Evolutionary conservation across 306 rosid genomes (phyloP).

Genomic region (Medicago arabica): DNA sequence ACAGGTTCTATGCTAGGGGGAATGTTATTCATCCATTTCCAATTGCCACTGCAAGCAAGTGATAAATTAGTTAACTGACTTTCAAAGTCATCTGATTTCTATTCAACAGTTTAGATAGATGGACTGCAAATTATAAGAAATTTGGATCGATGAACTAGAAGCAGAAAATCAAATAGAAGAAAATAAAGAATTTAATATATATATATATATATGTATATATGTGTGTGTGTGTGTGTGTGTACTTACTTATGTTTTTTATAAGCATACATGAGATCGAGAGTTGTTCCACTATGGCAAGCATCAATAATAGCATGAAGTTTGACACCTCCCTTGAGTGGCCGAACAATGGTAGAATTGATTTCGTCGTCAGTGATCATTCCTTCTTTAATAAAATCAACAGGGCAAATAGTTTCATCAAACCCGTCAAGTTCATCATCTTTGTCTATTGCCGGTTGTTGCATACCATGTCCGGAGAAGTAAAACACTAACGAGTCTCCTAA

Average conservation of each 20-base stretch:
- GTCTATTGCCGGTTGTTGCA: slow-evolving; percentile 56
- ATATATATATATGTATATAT: too few species aligned
- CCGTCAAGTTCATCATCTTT: slow-evolving; percentile 66
- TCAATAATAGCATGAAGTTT: slow-evolving; percentile 76
- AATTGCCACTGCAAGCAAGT: slow-evolving; percentile 41
- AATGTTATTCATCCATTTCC: background rate
- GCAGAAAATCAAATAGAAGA: background rate
- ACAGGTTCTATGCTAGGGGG: slow-evolving; percentile 24
- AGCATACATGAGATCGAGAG: slow-evolving; percentile 62
- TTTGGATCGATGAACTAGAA: background rate
- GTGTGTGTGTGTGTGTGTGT: too few species aligned
- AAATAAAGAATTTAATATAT: background rate
- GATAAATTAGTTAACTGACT: background rate
- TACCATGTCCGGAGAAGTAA: slow-evolving; percentile 85
- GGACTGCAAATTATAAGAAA: background rate
- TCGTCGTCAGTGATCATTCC: slow-evolving; percentile 71
- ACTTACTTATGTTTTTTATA: slow-evolving; percentile 52
- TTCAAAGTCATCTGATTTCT: slow-evolving; percentile 41
- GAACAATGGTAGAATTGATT: slow-evolving; percentile 60
- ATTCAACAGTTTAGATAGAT: background rate
- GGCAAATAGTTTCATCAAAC: slow-evolving; percentile 71
- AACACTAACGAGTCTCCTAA: slow-evolving; percentile 69
- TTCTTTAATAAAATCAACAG: slow-evolving; percentile 61
- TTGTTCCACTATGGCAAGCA: slow-evolving; percentile 81
- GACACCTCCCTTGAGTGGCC: slow-evolving; percentile 45